Conservation (phyloP, 2,329 filamentous ascomycete species). For the Xylaria sp. region DNA sequence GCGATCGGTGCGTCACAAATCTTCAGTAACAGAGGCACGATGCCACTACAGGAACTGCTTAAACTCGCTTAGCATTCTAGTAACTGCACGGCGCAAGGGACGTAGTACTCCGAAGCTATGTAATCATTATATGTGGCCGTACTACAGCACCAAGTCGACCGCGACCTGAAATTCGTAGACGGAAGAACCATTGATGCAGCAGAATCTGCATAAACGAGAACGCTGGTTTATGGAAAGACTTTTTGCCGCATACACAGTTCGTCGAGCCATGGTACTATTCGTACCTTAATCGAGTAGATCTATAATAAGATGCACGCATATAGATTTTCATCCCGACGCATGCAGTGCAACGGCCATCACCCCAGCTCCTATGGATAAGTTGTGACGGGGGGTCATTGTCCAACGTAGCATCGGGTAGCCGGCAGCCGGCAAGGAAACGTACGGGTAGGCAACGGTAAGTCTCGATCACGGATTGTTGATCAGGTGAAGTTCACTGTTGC, state of each 20-base stretch:
- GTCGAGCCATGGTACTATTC: background rate
- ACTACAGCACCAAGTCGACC: no score
- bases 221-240: slow-evolving; percentile 33
- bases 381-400: background rate
- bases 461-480: background rate
- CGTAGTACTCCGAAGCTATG: no score
- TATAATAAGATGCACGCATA: background rate
- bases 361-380: background rate
- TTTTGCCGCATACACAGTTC: slow-evolving; percentile 24
- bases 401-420: background rate
- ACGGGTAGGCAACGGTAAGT: background rate
- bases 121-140: no score
- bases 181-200: background rate
- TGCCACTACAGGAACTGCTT: no score
- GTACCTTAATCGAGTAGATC: slow-evolving; percentile 1
- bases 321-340: background rate
- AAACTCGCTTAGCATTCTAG: no score
- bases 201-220: slow-evolving; percentile 39
- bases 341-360: slow-evolving; percentile 13
- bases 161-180: background rate
- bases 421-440: background rate
- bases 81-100: no score
- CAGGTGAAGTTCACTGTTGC: background rate
- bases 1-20: background rate
- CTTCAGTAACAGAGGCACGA: background rate